These are phyloP conservation scores for Nicotiana undulata DNA, from an alignment of 257 asterid genomes.

Conservation along the genomic window DNA sequence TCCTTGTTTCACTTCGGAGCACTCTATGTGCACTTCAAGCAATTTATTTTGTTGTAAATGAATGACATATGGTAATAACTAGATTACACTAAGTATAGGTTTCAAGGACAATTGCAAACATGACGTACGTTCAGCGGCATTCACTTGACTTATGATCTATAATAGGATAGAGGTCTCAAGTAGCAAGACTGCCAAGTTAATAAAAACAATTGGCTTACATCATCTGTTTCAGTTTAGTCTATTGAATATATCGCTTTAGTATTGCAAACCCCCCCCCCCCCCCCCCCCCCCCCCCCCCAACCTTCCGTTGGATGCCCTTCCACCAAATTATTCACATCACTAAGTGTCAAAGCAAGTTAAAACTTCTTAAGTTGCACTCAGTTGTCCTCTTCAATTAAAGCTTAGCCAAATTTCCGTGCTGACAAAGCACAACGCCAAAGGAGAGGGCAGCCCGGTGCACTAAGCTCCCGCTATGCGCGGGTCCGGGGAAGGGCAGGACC, in stretches of 20 bases:
- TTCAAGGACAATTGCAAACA: background rate
- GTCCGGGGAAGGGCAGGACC: too few species aligned
- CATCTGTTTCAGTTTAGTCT: background rate
- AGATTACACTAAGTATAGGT: background rate
- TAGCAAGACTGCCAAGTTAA: background rate
- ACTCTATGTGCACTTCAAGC: background rate
- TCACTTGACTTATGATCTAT: background rate
- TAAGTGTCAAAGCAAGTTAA: background rate
- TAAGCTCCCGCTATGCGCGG: too few species aligned
- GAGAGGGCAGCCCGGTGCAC: too few species aligned
- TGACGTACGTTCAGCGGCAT: background rate
- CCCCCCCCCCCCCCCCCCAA: background rate
- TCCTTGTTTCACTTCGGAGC: background rate
- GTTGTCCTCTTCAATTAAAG: background rate
- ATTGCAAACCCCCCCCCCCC: background rate
- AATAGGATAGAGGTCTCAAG: background rate
- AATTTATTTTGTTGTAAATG: background rate
- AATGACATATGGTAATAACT: background rate
- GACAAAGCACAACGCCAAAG: background rate
- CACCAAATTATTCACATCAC: background rate
- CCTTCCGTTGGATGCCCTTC: background rate
- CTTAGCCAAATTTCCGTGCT: background rate
- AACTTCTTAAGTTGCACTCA: background rate
- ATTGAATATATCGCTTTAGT: background rate
- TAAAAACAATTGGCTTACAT: background rate